A percentile compares a stretch with the other conserved stretches of the same genome.
phyloP scores from a whole-genome alignment of 345 rosid species.

The Trapa incisa region DNA sequence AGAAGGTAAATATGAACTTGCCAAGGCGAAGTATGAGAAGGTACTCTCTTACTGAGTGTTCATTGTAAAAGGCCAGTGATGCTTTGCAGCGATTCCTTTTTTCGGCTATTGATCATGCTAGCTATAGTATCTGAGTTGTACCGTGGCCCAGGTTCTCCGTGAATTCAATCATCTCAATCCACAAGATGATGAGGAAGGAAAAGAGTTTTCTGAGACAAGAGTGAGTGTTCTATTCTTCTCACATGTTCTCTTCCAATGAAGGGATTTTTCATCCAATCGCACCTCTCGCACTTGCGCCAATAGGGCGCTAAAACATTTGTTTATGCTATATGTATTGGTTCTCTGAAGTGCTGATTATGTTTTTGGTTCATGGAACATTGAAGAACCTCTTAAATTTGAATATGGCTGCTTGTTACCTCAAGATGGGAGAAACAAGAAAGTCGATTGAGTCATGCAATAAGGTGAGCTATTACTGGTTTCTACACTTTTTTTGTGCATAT shows the following conservation, averaged over 20 bases:
- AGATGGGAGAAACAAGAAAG: conserved; percentile 80
- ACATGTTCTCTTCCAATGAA: neutral
- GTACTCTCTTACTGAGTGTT: conserved; percentile 21
- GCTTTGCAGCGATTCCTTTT: neutral
- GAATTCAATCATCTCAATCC: conserved; percentile 97
- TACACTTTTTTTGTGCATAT: neutral
- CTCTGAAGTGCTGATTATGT: neutral
- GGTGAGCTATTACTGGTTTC: conserved; percentile 23
- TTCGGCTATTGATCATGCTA: neutral
- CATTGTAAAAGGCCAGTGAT: neutral
- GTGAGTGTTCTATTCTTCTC: conserved; percentile 24
- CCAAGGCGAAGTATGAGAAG: conserved; percentile 92
- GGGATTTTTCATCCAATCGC: neutral
- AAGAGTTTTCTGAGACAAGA: conserved; percentile 56
- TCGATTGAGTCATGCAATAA: conserved; percentile 79
- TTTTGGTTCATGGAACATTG: conserved; percentile 11
- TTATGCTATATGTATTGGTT: neutral
- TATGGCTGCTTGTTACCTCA: conserved; percentile 83
- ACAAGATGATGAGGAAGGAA: conserved; percentile 93
- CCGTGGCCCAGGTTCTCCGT: conserved; percentile 60
- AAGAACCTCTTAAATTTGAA: conserved; percentile 74
- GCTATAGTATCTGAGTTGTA: neutral
- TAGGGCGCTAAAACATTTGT: neutral
- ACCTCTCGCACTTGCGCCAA: neutral
- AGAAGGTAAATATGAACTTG: conserved; percentile 92